Evolutionary conservation across 140 eudicot genomes (phyloP).

Genomic region (Stevia rebaudiana): DNA sequence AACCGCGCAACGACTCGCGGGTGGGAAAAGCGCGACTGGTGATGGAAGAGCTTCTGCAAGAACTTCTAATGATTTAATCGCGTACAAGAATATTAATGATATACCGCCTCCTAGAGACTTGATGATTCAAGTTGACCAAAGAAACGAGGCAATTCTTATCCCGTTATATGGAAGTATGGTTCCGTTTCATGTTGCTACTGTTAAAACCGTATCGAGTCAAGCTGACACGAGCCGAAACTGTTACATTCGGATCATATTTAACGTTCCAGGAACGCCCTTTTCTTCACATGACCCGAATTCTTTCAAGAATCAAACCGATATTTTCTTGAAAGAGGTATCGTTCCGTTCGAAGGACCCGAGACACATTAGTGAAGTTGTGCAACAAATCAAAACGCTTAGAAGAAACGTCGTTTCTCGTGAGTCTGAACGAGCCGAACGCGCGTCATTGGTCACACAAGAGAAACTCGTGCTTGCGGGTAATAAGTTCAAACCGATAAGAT

Average conservation of each 20-base stretch:
- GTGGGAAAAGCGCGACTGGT: slow-evolving; percentile 30
- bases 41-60: slow-evolving; percentile 34
- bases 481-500: slow-evolving; percentile 33
- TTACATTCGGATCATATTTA: slow-evolving; percentile 35
- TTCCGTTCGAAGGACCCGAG: slow-evolving; percentile 43
- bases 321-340: slow-evolving; percentile 33
- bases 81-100: slow-evolving; percentile 29
- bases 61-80: slow-evolving; percentile 24
- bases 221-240: slow-evolving; percentile 36
- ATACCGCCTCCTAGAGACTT: slow-evolving; percentile 29
- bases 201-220: slow-evolving; percentile 38
- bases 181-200: slow-evolving; percentile 41
- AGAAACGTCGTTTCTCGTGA: slow-evolving; percentile 33
- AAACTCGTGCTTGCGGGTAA: slow-evolving; percentile 37
- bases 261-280: slow-evolving; percentile 37
- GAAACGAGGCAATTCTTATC: slow-evolving; percentile 34
- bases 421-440: slow-evolving; percentile 40
- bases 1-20: slow-evolving; percentile 41
- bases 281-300: slow-evolving; percentile 31
- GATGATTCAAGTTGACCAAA: slow-evolving; percentile 33
- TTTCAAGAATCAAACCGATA: slow-evolving; percentile 21
- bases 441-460: slow-evolving; percentile 41
- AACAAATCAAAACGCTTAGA: slow-evolving; percentile 36
- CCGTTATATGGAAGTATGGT: slow-evolving; percentile 38
- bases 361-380: slow-evolving; percentile 39